Base-by-base conservation (phyloP, 345 rosid species). In the Microthlaspi erraticum region DNA sequence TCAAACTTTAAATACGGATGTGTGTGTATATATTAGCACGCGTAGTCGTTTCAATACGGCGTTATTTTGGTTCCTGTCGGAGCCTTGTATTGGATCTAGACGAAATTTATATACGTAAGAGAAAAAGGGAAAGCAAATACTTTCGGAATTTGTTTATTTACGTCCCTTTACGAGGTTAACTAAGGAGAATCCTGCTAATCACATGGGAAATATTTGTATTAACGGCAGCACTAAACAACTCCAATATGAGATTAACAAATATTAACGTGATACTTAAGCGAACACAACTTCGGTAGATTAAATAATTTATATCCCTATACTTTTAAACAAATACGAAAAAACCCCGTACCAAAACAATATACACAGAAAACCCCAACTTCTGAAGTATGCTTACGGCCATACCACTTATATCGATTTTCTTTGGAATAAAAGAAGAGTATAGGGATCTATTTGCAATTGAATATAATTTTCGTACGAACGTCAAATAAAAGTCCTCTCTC, bases 401-500 rank as follows among this genome's bases (percentile, higher is more conserved):
- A 23, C 29, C 0, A 23, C 3, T 23, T 23, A 23, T 23, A 23
- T 44, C 1, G 12, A 0, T 7, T 31, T 39, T 10, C 2, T 1
- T 23, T 9, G 23, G 1, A 63, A 55, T 55, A 44, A 56, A 31
- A 43, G 0, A 57, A 45, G 6, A 1, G 10, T 37, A 7, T 12
- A 20, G 39, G 56, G 52, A 2, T 49, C 14, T 37, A 45, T 26
- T 26, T 70, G 14, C 19, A 70, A 7, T 70, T 44, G 48, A 65
- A 37, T 59, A 70, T 48, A 12, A 70, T 60, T 29, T 10, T 41
- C 67, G 51, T 32, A 70, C 11, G 48, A 56, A 38, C 65, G n/a
- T 26, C 50, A 70, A 60, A 45, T 23, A 23, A 23, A 53, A 32
- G 31, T 6, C 8, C 29, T 36, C 29, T 23, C 49, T 50, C 46